Evolutionary conservation across 352 stramenopile genomes (phyloP), one percentile per base, ranked within the genome.

Genomic region (Globisporangium sylvaticum): DNA sequence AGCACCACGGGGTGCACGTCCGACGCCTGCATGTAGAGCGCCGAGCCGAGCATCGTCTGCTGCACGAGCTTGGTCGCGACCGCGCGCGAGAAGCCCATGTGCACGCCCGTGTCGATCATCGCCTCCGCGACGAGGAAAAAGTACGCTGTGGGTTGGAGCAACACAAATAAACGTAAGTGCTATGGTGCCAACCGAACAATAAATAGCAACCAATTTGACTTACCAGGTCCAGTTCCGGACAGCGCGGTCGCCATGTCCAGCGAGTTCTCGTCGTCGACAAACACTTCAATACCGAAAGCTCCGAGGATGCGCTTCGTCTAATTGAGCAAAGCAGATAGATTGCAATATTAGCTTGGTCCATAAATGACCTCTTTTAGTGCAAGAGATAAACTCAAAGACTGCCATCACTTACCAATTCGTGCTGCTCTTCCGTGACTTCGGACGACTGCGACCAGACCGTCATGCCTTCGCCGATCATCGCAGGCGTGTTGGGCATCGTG

Each of bases 401-500:
- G 25, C 24, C 27, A 29, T 50, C 20, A 42, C 60, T 29, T 66
- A 88, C 80, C 60, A 94, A 68, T 10, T 77, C 64, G 52, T 94
- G 81, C 67, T 95, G 84, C 27, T 83, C 78, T 61, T 85, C 87
- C 15, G 84, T 92, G 62, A 96, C 85, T 39, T 92, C 78, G 2
- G 70, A 74, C 22, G 81, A 91, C 63, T 89, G 81, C 15, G 80
- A 90, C 96, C 95, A 99, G 8, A 98, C 96, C 0, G 96, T 98
- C 69, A 98, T 97, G 58, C 96, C 95, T 69, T 97, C 78, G 69
- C 92, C 90, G 42, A 98, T 97, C 80, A 92, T 97, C 25, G 94
- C 94, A 4, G 96, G 96, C 7, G 96, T 99, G 74, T 99, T 99
- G 1, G 96, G 96, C 96, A 99, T 99, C 53, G 76, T 93, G 29